phyloP scores from a whole-genome alignment of 805 yeast species.

The Kluyveromyces aestuarii region DNA sequence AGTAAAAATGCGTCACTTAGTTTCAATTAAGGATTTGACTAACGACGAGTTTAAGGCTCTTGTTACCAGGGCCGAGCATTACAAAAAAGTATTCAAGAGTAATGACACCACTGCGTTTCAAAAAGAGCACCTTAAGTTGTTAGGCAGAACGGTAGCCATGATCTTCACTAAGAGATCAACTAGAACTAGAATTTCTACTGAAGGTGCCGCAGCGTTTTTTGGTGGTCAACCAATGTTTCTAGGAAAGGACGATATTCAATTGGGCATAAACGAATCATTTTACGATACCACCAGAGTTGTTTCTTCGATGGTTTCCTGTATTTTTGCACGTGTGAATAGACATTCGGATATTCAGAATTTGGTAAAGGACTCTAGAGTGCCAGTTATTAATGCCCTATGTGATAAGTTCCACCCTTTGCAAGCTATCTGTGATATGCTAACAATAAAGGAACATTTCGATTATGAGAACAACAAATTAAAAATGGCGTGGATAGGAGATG shows the following conservation, averaged over 20 bases:
- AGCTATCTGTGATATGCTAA: conserved; percentile 83
- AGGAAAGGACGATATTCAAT: conserved; percentile 93
- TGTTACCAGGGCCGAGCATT: conserved; percentile 63
- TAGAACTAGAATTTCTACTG: conserved; percentile 87
- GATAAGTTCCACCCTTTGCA: conserved; percentile 92
- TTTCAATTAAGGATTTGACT: conserved; percentile 71
- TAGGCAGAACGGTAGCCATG: conserved; percentile 77
- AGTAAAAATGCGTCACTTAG: conserved; percentile 49
- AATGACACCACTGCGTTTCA: conserved; percentile 34
- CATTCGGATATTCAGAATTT: conserved; percentile 77
- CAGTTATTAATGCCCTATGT: conserved; percentile 88
- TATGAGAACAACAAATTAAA: conserved; percentile 46
- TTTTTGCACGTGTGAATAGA: conserved; percentile 89
- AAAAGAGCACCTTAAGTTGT: conserved; percentile 40
- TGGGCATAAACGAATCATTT: conserved; percentile 88
- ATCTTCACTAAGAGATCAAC: conserved; percentile 89
- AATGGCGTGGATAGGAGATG: conserved; percentile 93
- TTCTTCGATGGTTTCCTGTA: conserved; percentile 93
- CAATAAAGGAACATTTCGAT: conserved; percentile 73
- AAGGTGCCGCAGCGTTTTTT: conserved; percentile 86
- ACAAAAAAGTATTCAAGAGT: conserved; percentile 52
- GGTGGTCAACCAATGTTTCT: conserved; percentile 96
- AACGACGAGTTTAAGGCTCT: conserved; percentile 62
- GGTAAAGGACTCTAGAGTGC: conserved; percentile 73
- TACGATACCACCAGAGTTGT: conserved; percentile 85